Percentiles rank a stretch among this genome's conserved stretches.
phyloP scores from a whole-genome alignment of 331 rosid genomes.

The Erythrophleum ivorense region DNA sequence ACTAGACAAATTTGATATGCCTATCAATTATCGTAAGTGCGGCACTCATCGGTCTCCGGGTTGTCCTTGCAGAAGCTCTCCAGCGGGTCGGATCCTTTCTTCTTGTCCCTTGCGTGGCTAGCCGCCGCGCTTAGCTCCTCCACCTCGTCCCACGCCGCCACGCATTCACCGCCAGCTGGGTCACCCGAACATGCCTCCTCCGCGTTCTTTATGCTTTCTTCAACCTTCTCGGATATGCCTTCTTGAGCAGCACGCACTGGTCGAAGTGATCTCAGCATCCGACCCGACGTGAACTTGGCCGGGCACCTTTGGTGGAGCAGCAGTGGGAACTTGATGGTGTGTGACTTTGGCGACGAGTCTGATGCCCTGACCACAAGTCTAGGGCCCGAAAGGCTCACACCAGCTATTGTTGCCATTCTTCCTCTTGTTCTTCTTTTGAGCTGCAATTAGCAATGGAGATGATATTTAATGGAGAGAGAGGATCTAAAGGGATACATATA shows the following conservation, averaged over 20 bases:
- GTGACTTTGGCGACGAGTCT: constrained; percentile 41
- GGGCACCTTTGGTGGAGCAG: constrained; percentile 37
- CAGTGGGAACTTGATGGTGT: constrained; percentile 40
- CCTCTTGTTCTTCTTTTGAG: neutral
- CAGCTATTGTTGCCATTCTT: constrained; percentile 64
- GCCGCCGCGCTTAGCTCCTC: constrained; percentile 99
- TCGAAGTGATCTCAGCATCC: constrained; percentile 25
- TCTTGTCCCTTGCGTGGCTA: constrained; percentile 78
- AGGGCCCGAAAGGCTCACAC: constrained; percentile 62
- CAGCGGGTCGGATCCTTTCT: constrained; percentile 69
- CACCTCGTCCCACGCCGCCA: constrained; percentile 98
- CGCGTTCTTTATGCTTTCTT: constrained; percentile 89
- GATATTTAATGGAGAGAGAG: neutral
- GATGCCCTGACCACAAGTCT: constrained; percentile 45
- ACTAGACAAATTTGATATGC: neutral
- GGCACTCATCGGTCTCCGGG: constrained; percentile 91
- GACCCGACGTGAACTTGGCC: constrained; percentile 34
- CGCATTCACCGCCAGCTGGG: constrained; percentile 85
- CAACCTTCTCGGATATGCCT: constrained; percentile 70
- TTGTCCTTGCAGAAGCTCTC: constrained; percentile 87
- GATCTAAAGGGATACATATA: neutral
- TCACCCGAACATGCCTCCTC: constrained; percentile 76
- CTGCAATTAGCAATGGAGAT: neutral
- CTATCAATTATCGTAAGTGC: constrained; percentile 69
- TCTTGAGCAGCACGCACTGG: constrained; percentile 77